phyloP scores from a whole-genome alignment of 2,329 filamentous ascomycete species.

The Penicillium sp. region DNA sequence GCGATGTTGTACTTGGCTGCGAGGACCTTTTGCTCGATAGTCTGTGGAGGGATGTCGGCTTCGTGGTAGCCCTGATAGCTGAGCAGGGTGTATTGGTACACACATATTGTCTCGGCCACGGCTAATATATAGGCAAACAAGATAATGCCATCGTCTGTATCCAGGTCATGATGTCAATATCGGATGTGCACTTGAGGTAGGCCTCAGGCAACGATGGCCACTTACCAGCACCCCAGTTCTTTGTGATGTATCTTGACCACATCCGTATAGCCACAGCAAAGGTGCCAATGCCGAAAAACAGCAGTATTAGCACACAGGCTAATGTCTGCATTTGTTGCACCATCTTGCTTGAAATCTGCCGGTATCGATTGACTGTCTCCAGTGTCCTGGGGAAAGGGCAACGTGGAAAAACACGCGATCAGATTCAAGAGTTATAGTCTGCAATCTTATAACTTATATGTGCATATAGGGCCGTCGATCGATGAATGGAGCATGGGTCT shows the following conservation, averaged over 20 bases:
- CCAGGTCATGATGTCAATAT: not conserved
- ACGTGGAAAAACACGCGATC: too few relatives aligned
- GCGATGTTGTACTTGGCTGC: slow-evolving; percentile 13
- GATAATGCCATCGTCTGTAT: not conserved
- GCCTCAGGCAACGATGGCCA: not conserved
- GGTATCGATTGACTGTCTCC: not conserved
- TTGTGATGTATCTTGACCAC: slow-evolving; percentile 1
- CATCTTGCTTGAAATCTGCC: not conserved
- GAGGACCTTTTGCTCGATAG: not conserved
- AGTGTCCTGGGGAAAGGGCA: too few relatives aligned
- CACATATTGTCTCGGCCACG: not conserved
- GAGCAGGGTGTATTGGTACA: slow-evolving; percentile 2
- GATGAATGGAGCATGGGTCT: too few relatives aligned
- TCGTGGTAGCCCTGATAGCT: slow-evolving; percentile 5
- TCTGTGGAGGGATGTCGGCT: not conserved
- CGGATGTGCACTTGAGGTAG: not conserved
- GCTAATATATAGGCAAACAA: not conserved
- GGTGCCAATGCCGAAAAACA: not conserved
- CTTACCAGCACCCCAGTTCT: slow-evolving; percentile 1
- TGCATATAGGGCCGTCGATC: too few relatives aligned
- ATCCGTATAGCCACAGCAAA: not conserved
- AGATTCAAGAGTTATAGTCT: too few relatives aligned
- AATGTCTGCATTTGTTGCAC: slow-evolving; percentile 6
- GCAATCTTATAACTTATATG: too few relatives aligned
- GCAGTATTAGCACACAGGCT: slow-evolving; percentile 1